A percentile compares a stretch with the other conserved stretches of the same genome.
Conservation (phyloP, 2,329 filamentous ascomycete species). For the Colletotrichum endophyticum region DNA sequence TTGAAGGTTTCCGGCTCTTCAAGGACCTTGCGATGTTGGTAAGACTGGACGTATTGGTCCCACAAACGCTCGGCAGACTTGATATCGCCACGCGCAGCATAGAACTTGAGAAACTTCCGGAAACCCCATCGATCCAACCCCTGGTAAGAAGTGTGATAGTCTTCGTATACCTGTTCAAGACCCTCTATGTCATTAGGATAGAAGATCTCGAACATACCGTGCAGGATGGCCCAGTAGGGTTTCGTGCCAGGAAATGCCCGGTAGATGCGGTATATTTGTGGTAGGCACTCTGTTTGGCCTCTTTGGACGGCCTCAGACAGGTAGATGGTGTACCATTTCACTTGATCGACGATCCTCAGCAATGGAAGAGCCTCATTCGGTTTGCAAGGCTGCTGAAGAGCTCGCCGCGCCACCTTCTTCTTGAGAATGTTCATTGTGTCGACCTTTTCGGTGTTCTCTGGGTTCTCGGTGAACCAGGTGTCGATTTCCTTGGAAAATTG, state of each 20-base stretch:
- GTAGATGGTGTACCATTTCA: constrained; percentile 47
- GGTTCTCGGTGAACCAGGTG: neutral
- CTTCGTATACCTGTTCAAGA: constrained; percentile 51
- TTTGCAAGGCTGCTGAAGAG: constrained; percentile 35
- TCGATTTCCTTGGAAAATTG: constrained; percentile 27
- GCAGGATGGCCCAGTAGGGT: constrained; percentile 44
- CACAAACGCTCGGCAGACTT: constrained; percentile 49
- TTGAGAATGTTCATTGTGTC: constrained; percentile 28
- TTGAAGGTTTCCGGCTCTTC: constrained; percentile 44
- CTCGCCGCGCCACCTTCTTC: constrained; percentile 33
- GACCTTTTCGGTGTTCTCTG: neutral
- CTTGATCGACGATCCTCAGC: constrained; percentile 43
- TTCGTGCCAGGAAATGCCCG: constrained; percentile 42
- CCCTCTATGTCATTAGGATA: constrained; percentile 41
- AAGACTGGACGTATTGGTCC: constrained; percentile 43
- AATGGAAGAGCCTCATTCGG: constrained; percentile 40
- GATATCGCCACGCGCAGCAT: constrained; percentile 53
- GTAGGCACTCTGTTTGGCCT: constrained; percentile 34
- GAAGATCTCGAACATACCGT: constrained; percentile 49
- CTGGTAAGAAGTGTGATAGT: constrained; percentile 50
- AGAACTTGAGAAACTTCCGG: constrained; percentile 53
- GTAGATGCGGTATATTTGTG: constrained; percentile 51
- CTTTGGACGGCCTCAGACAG: constrained; percentile 35
- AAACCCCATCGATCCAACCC: constrained; percentile 49
- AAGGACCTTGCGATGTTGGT: constrained; percentile 34